Base-by-base conservation (phyloP, 345 rosid species). In the Syzygium aromaticum region DNA sequence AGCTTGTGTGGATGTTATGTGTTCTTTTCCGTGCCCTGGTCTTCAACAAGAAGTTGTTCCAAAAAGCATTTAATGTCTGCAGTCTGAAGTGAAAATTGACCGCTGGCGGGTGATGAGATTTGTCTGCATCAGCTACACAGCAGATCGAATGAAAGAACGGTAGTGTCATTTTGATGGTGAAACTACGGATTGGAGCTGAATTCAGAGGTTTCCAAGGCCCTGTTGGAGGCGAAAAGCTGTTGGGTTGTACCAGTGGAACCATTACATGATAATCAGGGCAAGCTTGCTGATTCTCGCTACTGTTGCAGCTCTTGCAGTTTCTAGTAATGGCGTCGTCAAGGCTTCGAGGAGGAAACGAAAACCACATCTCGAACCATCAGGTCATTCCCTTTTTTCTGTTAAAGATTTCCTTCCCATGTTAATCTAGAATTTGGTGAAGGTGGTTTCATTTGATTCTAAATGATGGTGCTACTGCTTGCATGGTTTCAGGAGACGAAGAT, bases 201-300 rank as follows among this genome's bases (percentile, higher is more conserved):
- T 84, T 87, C 38, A 7, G 59, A 57, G 86, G 51, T 52, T 21
- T 53, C 17, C 43, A 4, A 51, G 78, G 23, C 22, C 9, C 63
- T 22, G 25, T 0, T 3, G 17, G 46, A 2, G 53, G 33, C 33
- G 10, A 9, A 46, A 30, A 15, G 52, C 22, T 52, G 49, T 38
- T 84, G 4, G 49, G 27, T 10, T 38, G 80, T 0, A 10, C 11
- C 63, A 11, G 63, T 25, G n/a, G 63, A 57, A 25, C 13, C n/a
- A 25, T 73, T 11, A 78, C 86, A 87, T 90, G 92, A 84, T 93
- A 27, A 67, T 92, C 86, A 84, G 86, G 84, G 85, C 91, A 64
- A 87, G 91, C 87, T 86, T 90, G 28, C 56, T 91, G 53, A 88
- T 90, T 63, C 73, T 87, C 52, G 87, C 93, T 82, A 82, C 90